These are phyloP conservation scores for Lathyrus tuberosus DNA, from an alignment of 306 rosid species.

Conservation along the genomic window DNA sequence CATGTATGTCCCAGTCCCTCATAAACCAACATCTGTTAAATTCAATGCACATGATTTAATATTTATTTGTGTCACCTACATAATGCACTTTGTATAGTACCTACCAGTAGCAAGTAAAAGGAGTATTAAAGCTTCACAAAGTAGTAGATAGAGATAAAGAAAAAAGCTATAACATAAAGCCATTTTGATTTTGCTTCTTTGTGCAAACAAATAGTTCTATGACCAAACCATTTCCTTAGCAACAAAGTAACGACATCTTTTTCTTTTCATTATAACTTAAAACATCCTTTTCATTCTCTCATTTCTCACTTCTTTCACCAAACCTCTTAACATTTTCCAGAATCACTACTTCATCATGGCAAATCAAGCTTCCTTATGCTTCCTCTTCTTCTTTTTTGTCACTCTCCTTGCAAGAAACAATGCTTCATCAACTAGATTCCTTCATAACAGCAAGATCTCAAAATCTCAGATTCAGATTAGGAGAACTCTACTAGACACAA, in stretches of 20 bases:
- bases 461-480: conserved; percentile 51
- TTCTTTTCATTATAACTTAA: conserved; percentile 22
- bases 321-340: conserved; percentile 31
- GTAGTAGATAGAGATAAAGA: conserved; percentile 2
- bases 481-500: conserved; percentile 50
- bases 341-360: conserved; percentile 53
- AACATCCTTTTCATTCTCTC: conserved; percentile 24
- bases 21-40: neutral
- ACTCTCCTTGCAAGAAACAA: conserved; percentile 47
- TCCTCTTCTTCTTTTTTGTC: conserved; percentile 60
- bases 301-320: conserved; percentile 7
- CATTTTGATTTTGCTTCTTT: conserved; percentile 41
- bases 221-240: conserved; percentile 47
- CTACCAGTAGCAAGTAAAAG: neutral
- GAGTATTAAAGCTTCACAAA: neutral
- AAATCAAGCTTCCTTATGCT: conserved; percentile 49
- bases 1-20: conserved; percentile 31
- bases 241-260: conserved; percentile 68
- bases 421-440: conserved; percentile 47
- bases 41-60: conserved; percentile 41
- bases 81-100: conserved; percentile 26
- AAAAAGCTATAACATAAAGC: conserved; percentile 37
- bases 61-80: conserved; percentile 43
- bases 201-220: neutral
- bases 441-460: conserved; percentile 47